phyloP scores from a whole-genome alignment of 208 protist species.

The Angomonas desouzai region DNA sequence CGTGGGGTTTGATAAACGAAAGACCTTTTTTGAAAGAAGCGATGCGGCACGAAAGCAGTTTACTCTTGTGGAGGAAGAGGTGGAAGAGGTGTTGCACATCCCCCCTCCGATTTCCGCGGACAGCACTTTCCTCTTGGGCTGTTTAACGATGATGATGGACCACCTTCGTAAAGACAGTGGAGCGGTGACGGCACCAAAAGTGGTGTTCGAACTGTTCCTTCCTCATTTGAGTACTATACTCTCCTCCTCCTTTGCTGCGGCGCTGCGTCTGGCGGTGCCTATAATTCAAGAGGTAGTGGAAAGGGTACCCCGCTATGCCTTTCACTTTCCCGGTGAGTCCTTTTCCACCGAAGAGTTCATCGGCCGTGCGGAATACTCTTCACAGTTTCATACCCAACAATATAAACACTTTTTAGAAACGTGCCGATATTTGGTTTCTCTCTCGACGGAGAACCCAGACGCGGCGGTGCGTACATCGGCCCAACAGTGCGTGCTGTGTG shows the following conservation, averaged over 20 bases:
- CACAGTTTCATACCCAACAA: not conserved
- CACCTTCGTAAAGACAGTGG: not conserved
- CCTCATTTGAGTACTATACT: not conserved
- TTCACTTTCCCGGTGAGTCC: not conserved
- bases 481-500: not conserved
- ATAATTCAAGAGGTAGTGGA: not conserved
- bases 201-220: conserved; percentile 13
- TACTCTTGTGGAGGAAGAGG: not conserved
- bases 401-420: not conserved
- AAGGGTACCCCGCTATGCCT: not conserved
- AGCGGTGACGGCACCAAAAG: not conserved
- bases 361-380: not conserved
- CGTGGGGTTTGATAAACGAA: conserved; percentile 10
- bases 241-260: not conserved
- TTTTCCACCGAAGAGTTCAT: conserved; percentile 1
- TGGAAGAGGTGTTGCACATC: not conserved
- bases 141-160: not conserved
- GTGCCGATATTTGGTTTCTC: not conserved
- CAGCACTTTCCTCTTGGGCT: not conserved
- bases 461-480: not conserved
- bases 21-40: not conserved
- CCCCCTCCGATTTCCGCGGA: not conserved
- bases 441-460: not conserved
- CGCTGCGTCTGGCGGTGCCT: not conserved
- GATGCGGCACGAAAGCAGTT: not conserved